These are phyloP conservation scores for Podila epigama DNA, from an alignment of 192 early-diverging fungal species.

Conservation along the genomic window DNA sequence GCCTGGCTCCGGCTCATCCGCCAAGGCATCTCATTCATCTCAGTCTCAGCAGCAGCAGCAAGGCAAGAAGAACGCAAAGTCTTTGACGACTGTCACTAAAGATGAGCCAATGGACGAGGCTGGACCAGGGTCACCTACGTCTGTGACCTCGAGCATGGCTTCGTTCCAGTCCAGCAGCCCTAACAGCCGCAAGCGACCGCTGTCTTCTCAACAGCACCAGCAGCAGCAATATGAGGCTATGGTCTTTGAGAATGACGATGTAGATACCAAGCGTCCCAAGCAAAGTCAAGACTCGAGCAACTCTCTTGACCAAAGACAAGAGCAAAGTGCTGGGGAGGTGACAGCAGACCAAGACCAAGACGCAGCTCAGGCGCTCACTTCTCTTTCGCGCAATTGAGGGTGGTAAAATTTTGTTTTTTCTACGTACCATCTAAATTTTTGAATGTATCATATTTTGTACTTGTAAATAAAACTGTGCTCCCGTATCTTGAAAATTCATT, in stretches of 20 bases:
- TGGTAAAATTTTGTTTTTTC: not conserved
- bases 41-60: not conserved
- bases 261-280: not conserved
- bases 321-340: not conserved
- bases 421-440: not conserved
- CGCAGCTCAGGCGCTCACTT: slow-evolving; percentile 22
- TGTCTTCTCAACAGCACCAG: not conserved
- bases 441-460: not conserved
- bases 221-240: too few species aligned
- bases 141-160: slow-evolving; percentile 6
- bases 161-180: slow-evolving; percentile 8
- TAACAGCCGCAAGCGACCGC: slow-evolving; percentile 11
- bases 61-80: slow-evolving; percentile 7
- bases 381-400: slow-evolving; percentile 9
- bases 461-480: too few species aligned
- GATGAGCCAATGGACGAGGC: slow-evolving; percentile 4
- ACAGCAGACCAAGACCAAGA: slow-evolving; percentile 5
- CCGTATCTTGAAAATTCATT: too few species aligned
- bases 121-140: slow-evolving; percentile 14
- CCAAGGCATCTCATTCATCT: not conserved
- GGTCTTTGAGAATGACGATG: too few species aligned
- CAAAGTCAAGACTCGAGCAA: not conserved
- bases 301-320: too few species aligned
- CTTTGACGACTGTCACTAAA: slow-evolving; percentile 5
- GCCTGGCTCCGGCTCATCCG: not conserved